These are phyloP conservation scores for Aristolochia californica DNA, from an alignment of 164 flowering plant genomes.

Conservation along the genomic window DNA sequence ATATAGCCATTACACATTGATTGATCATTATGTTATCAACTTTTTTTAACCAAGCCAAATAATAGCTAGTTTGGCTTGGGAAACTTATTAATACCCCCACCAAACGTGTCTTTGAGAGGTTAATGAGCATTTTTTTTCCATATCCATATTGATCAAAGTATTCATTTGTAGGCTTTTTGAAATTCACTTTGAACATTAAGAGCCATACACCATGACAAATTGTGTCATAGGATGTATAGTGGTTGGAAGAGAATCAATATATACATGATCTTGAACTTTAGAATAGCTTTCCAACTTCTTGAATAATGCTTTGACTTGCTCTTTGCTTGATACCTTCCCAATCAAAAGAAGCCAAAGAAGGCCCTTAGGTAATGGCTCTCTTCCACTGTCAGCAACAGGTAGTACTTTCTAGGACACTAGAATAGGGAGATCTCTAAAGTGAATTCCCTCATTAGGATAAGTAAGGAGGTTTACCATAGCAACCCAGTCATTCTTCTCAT, in stretches of 20 bases:
- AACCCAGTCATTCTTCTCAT: slow-evolving; percentile 98
- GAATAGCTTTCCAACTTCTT: slow-evolving; percentile 67
- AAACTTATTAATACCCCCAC: too few species aligned
- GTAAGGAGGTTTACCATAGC: slow-evolving; percentile 90
- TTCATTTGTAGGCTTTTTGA: too few species aligned
- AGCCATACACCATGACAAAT: slow-evolving; percentile 85
- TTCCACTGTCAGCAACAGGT: slow-evolving; percentile 70
- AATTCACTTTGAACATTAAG: slow-evolving; percentile 93
- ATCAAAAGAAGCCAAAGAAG: slow-evolving; percentile 91
- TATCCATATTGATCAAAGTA: too few species aligned
- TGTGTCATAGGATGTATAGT: slow-evolving; percentile 98
- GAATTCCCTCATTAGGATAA: slow-evolving; percentile 78
- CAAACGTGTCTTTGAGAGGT: too few species aligned
- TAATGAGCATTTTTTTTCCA: too few species aligned
- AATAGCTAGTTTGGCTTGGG: too few species aligned
- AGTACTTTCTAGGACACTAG: slow-evolving; percentile 87
- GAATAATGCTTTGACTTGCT: slow-evolving; percentile 71
- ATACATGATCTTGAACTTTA: slow-evolving; percentile 77
- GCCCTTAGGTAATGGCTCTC: slow-evolving; percentile 94
- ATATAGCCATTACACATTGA: too few species aligned
- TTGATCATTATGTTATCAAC: too few species aligned
- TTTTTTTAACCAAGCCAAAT: too few species aligned
- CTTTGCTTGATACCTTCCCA: slow-evolving; percentile 91
- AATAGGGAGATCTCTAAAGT: slow-evolving; percentile 81
- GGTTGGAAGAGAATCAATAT: slow-evolving; percentile 65